Base-by-base conservation (phyloP, 352 stramenopile genomes). In the Blastocystis sp. region DNA sequence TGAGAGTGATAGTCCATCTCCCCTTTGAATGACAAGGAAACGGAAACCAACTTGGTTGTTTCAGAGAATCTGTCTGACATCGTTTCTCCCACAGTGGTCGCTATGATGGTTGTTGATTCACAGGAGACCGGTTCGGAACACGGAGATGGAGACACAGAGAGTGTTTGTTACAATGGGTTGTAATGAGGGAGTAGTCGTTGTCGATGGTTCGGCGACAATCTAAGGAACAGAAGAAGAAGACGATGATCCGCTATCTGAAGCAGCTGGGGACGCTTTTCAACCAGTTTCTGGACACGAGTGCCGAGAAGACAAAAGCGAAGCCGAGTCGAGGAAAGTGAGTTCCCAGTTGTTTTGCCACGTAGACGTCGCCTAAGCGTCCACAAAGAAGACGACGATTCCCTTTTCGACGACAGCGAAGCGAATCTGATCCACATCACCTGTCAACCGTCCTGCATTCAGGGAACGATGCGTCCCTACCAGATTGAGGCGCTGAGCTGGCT, bases 401-500 rank as follows among this genome's bases (percentile, higher is more conserved):
- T 36, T 9, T 4, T 76, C 24, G 21, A 54, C 21, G 29, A 24
- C 3, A 56, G 14, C 34, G 64, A 76, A 11, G 84, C 91, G 88
- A 67, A 92, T 87, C 89, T 92, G 11, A 91, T 95, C 53, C 91
- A 91, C 0, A 87, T 95, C 18, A 93, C 91, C 1, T 88, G 90
- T 42, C 92, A 95, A 65, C 92, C 92, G 54, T 93, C 90, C 0
- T 87, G 92, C 57, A 94, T 95, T 87, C 93, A 94, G 87, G 92
- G 92, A 54, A 93, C 87, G 2, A 94, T 96, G 91, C 90, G 92
- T 84, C 91, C 95, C 87, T 99, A 99, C 89, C 97, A 99, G 88
- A 87, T 99, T 29, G 91, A 94, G 87, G 97, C 96, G n/a, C 89
- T 99, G 59, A 96, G 96, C 87, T 99, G 96, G 96, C 93, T 99